Percentiles rank a stretch among this genome's conserved stretches.
These are phyloP conservation scores for Aspergillus fumigatus DNA, from an alignment of 2,329 filamentous ascomycete species.

Conservation along the genomic window DNA sequence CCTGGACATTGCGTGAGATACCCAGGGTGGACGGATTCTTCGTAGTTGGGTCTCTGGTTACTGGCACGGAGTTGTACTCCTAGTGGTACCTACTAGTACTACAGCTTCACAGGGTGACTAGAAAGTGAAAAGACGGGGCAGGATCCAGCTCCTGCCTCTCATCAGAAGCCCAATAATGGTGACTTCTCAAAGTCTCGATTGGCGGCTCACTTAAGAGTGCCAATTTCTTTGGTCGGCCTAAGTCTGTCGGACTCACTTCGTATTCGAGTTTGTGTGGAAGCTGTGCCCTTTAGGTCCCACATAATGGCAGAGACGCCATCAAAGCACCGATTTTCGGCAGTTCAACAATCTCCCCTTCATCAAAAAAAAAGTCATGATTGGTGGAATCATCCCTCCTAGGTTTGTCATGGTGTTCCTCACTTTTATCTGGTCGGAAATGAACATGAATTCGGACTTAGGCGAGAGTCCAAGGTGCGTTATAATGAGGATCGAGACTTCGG, in stretches of 20 bases:
- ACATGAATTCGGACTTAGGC: background rate
- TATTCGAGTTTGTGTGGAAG: background rate
- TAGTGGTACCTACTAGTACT: background rate
- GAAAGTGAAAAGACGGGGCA: background rate
- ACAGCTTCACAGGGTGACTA: background rate
- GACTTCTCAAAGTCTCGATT: background rate
- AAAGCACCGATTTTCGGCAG: conserved; percentile 7
- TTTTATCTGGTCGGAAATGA: background rate
- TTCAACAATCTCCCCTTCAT: background rate
- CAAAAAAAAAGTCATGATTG: background rate
- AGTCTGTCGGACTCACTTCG: background rate
- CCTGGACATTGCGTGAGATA: background rate
- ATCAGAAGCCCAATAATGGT: background rate
- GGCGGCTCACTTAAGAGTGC: background rate
- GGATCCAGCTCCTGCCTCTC: too few relatives aligned
- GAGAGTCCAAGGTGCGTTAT: background rate
- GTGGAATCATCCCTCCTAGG: background rate
- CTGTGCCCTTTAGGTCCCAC: background rate
- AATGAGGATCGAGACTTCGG: background rate
- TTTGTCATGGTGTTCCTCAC: background rate
- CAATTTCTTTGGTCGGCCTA: too few relatives aligned
- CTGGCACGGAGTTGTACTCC: background rate
- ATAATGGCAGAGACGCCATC: background rate
- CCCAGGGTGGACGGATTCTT: background rate
- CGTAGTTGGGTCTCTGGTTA: background rate